Conservation (phyloP, 208 protist species). For the Trypanosoma congolense region DNA sequence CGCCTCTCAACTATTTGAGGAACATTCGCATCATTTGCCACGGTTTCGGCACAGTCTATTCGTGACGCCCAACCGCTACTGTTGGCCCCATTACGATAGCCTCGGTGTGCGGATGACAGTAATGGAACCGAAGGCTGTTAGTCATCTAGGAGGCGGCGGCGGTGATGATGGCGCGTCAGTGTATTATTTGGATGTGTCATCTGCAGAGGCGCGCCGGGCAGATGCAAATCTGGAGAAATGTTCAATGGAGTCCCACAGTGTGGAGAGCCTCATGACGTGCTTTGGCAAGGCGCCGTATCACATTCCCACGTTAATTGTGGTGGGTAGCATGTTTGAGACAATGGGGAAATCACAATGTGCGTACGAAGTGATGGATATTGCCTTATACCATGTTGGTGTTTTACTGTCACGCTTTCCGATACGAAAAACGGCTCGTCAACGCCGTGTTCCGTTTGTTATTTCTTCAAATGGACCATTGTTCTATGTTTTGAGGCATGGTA, state of each 20-base stretch:
- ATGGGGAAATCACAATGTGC: constrained; percentile 48
- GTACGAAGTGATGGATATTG: constrained; percentile 64
- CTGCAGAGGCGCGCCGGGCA: constrained; percentile 35
- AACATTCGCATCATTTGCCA: constrained; percentile 34
- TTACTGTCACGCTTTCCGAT: constrained; percentile 56
- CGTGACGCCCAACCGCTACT: constrained; percentile 71
- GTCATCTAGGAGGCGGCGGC: not conserved
- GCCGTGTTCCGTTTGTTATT: constrained; percentile 34
- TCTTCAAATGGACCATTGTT: constrained; percentile 51
- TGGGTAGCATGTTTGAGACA: constrained; percentile 52
- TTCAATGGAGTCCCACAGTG: constrained; percentile 19
- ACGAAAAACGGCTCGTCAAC: constrained; percentile 45
- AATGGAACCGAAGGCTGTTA: not conserved
- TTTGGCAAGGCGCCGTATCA: constrained; percentile 58
- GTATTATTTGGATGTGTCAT: constrained; percentile 39
- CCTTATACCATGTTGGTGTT: constrained; percentile 72
- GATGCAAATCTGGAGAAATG: constrained; percentile 32
- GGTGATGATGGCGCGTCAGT: constrained; percentile 12
- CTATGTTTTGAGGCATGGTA: constrained; percentile 43
- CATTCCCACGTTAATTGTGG: constrained; percentile 73
- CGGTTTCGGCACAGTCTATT: constrained; percentile 55
- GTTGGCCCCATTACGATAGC: constrained; percentile 72
- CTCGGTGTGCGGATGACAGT: constrained; percentile 46
- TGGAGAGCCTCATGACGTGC: constrained; percentile 55
- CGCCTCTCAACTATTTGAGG: constrained; percentile 53